These are phyloP conservation scores for Salvia splendens DNA, from an alignment of 257 asterid genomes.

Conservation along the genomic window DNA sequence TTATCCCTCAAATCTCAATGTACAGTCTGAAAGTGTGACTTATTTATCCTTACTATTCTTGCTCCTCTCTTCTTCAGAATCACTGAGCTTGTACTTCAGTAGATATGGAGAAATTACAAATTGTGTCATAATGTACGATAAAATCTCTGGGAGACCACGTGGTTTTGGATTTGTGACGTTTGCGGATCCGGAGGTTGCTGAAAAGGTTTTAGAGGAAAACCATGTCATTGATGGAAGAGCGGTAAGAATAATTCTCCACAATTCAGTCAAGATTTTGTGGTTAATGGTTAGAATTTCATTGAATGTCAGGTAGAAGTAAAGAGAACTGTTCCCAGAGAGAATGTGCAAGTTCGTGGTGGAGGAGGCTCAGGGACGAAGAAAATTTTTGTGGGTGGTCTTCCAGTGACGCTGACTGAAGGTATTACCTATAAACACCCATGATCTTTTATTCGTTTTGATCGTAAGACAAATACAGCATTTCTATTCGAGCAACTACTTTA, in stretches of 20 bases:
- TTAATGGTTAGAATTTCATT: slow-evolving; percentile 17
- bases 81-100: slow-evolving; percentile 80
- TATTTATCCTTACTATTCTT: slow-evolving; percentile 23
- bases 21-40: slow-evolving; percentile 22
- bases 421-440: slow-evolving; percentile 29
- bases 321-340: slow-evolving; percentile 94
- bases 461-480: not conserved
- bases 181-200: slow-evolving; percentile 84
- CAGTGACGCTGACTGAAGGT: slow-evolving; percentile 80
- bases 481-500: not conserved
- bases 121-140: slow-evolving; percentile 93
- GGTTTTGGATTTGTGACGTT: slow-evolving; percentile 94
- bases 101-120: slow-evolving; percentile 85
- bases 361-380: slow-evolving; percentile 80
- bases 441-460: slow-evolving; percentile 14
- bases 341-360: slow-evolving; percentile 61
- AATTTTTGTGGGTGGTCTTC: slow-evolving; percentile 94
- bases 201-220: slow-evolving; percentile 78
- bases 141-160: slow-evolving; percentile 85
- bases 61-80: slow-evolving; percentile 52
- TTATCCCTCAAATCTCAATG: no score
- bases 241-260: slow-evolving; percentile 43
- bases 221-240: slow-evolving; percentile 89
- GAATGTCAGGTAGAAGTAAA: slow-evolving; percentile 87
- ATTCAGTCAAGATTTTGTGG: not conserved